phyloP scores from a whole-genome alignment of 2,329 filamentous ascomycete genomes.

The Clarireedia homoeocarpa region DNA sequence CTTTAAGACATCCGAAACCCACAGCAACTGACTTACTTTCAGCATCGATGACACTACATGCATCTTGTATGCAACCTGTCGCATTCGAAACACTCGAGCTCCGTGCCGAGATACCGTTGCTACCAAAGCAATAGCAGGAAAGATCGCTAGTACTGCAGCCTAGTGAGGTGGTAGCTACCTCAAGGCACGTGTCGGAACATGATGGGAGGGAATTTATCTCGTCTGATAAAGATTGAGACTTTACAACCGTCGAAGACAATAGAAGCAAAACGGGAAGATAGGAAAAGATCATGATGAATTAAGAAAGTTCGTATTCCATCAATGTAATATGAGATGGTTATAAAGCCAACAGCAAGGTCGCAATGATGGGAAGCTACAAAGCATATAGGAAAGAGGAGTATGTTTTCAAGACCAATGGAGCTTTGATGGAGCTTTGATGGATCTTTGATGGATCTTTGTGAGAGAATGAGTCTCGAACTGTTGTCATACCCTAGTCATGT shows the following conservation, averaged over 20 bases:
- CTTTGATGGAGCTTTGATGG: too few species aligned
- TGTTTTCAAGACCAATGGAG: too few species aligned
- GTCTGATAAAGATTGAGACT: conserved; percentile 1
- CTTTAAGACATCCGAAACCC: neutral
- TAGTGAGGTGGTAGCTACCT: neutral
- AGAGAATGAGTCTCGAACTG: too few species aligned
- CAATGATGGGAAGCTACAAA: neutral
- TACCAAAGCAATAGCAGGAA: neutral
- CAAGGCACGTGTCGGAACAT: conserved; percentile 5
- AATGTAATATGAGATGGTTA: neutral
- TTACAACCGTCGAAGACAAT: neutral
- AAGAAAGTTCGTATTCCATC: neutral
- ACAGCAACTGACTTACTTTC: neutral
- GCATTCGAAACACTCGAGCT: conserved; percentile 1
- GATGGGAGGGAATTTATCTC: conserved; percentile 3
- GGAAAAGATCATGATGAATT: neutral
- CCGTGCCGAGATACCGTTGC: neutral
- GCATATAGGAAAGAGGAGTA: neutral
- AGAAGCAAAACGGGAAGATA: neutral
- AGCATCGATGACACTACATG: conserved; percentile 6
- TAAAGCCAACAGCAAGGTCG: neutral
- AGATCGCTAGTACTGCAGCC: conserved; percentile 4
- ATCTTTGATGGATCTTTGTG: too few species aligned
- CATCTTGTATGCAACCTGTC: conserved; percentile 6
- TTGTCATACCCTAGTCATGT: neutral